Evolutionary conservation across 306 rosid genomes (phyloP), one percentile per base, ranked within the genome.

Genomic region (Vigna radiata): DNA sequence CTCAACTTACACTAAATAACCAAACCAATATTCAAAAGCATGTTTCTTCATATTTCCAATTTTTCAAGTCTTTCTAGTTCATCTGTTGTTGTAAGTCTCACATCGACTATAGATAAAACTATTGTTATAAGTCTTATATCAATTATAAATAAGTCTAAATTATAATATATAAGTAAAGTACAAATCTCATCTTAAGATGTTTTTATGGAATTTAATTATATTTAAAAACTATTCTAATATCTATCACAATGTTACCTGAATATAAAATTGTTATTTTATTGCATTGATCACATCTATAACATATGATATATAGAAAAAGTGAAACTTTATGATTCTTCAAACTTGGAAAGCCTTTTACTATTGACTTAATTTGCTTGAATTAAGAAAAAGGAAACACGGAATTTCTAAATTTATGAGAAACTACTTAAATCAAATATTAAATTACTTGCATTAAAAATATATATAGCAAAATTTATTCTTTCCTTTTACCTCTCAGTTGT

Each of bases 1-100:
- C 46, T 47, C 12, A 74, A 37, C 21, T 62, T 31, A 48, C 39
- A 75, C 25, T 54, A 54, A 63, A 50, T 50, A 37, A 76, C 64
- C 41, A 62, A 63, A 14, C n/a, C 6, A 33, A 60, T 39, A 44
- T 11, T 19, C 71, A 75, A 17, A 11, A 17, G 16, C 6, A n/a
- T 18, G 37, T 61, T 48, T 60, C 49, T 74, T 60, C 71, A 68
- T 21, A 75, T 70, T 61, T 61, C 27, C 59, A 47, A 25, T 7
- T 75, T 47, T 61, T 49, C 52, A 31, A 48, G 72, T 13, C 72
- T 48, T 75, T 19, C 7, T 1, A 17, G 29, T 68, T 58, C 27
- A 4, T 4, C 4, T n/a, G n/a, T n/a, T n/a, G n/a, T n/a, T n/a
- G n/a, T n/a, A n/a, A n/a, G n/a, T n/a, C n/a, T n/a, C n/a, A n/a